Percentiles rank a stretch among this genome's conserved stretches.
phyloP scores from a whole-genome alignment of 2,329 filamentous ascomycete species.

The Claviceps paspali region DNA sequence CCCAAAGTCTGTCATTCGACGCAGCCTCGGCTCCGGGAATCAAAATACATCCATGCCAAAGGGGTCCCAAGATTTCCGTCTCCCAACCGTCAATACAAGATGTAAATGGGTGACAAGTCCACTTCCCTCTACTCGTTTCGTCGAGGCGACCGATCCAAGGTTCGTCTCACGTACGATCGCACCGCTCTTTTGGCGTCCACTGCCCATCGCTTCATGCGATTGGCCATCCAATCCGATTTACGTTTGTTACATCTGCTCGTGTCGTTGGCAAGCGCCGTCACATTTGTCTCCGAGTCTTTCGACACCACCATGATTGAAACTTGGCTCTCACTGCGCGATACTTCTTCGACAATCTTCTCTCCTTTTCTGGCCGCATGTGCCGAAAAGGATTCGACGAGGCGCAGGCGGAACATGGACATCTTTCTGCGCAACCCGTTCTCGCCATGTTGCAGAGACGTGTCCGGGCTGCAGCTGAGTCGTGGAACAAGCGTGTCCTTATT shows the following conservation, averaged over 20 bases:
- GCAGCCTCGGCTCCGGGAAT: not conserved
- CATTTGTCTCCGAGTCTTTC: conserved; percentile 3
- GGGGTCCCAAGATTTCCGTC: conserved; percentile 1
- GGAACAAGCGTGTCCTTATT: conserved; percentile 6
- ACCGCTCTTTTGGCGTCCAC: conserved; percentile 18
- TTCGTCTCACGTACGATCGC: conserved; percentile 17
- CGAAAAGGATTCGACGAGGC: conserved; percentile 8
- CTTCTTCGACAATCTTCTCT: conserved; percentile 3
- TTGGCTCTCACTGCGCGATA: conserved; percentile 4
- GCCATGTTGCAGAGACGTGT: not conserved
- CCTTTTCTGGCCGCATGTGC: conserved; percentile 7
- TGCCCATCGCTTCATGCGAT: conserved; percentile 20
- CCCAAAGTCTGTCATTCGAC: not conserved
- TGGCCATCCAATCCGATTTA: conserved; percentile 10
- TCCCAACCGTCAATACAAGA: conserved; percentile 4
- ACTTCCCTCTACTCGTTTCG: conserved; percentile 5
- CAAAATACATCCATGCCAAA: conserved; percentile 1
- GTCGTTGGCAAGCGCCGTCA: conserved; percentile 2
- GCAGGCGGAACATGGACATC: conserved; percentile 16
- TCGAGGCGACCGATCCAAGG: conserved; percentile 16
- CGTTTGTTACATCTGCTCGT: not conserved
- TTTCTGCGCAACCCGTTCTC: conserved; percentile 14
- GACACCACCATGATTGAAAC: not conserved
- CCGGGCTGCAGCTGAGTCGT: conserved; percentile 6
- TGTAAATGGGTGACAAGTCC: not conserved